phyloP scores from a whole-genome alignment of 108 stramenopile species.

The Cyclotella distinguenda region DNA sequence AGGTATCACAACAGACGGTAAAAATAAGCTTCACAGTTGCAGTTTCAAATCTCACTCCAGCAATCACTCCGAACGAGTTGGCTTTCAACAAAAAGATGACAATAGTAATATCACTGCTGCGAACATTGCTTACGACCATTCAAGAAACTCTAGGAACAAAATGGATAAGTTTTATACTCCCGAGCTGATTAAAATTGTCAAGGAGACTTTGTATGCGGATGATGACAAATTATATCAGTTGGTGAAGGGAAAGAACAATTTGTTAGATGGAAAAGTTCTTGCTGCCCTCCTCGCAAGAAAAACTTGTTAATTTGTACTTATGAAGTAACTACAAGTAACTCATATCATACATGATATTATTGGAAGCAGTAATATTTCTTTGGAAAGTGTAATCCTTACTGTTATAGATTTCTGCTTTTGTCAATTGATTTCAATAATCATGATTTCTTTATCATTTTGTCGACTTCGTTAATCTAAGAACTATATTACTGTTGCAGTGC shows the following conservation, averaged over 20 bases:
- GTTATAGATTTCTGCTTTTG: too few species aligned
- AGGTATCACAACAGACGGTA: constrained; percentile 5
- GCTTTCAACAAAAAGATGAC: constrained; percentile 27
- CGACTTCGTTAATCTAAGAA: too few species aligned
- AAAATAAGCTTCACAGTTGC: not conserved
- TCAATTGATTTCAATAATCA: too few species aligned
- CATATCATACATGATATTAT: too few species aligned
- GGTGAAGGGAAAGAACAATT: not conserved
- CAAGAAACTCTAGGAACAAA: constrained; percentile 21
- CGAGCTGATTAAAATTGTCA: not conserved
- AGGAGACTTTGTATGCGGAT: not conserved
- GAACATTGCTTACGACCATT: constrained; percentile 29
- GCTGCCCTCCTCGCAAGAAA: not conserved
- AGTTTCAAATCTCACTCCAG: not conserved
- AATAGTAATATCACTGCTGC: not conserved
- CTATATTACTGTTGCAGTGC: too few species aligned
- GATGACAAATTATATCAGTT: not conserved
- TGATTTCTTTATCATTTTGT: too few species aligned
- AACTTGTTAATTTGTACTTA: not conserved
- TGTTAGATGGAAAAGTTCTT: not conserved
- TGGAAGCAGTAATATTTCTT: too few species aligned
- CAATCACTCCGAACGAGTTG: constrained; percentile 5
- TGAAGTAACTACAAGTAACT: too few species aligned
- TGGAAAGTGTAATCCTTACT: too few species aligned
- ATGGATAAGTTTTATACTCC: constrained; percentile 3